Base-by-base conservation (phyloP, 176 grass and related monocot genomes). In the Coix lacrymajobi region DNA sequence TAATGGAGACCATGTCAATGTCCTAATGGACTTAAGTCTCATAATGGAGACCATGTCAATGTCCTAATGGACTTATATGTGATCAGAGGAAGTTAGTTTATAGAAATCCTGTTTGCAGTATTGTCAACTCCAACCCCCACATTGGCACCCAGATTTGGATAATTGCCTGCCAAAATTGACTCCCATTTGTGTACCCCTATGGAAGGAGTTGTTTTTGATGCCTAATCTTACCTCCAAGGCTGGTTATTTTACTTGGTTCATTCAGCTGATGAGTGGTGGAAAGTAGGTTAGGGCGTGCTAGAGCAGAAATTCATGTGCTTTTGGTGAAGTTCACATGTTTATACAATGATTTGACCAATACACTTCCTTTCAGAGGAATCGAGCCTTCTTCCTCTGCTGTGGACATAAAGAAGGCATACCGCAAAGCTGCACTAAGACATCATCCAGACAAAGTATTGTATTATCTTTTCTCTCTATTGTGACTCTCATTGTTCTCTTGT, bases 351-450 rank as follows among this genome's bases (percentile, higher is more conserved):
- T 62, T 45, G 68, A 83, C 30, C 26, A 33, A 76, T n/a, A 36
- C 13, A 41, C 17, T 41, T 76, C 11, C 74, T 88, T 87, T 75
- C 85, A 98, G 96, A 80, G 90, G 92, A 79, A 89, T 95, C 60
- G 89, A 95, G 60, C 70, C 79, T 80, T 87, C 88, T 79, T 90
- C 88, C 69, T 93, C 92, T 88, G 71, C 57, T 63, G 61, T 83
- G 64, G 92, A 93, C 84, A 84, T 98, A 80, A 95, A 95, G 83
- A 95, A 91, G 62, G 88, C 92, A 71, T 98, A 95, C 67, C 86
- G 87, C 80, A 95, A 93, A 93, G 90, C 96, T 77, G 96, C 90
- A 86, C 76, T 95, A 56, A 88, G 81, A 79, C 92, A 95, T 87
- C 92, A 91, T 89, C 96, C 90, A 73, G 92, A 98, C 69, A 91